Evolutionary conservation across 2,329 filamentous ascomycete species (phyloP).

Genomic region (Aspergillus sp.): DNA sequence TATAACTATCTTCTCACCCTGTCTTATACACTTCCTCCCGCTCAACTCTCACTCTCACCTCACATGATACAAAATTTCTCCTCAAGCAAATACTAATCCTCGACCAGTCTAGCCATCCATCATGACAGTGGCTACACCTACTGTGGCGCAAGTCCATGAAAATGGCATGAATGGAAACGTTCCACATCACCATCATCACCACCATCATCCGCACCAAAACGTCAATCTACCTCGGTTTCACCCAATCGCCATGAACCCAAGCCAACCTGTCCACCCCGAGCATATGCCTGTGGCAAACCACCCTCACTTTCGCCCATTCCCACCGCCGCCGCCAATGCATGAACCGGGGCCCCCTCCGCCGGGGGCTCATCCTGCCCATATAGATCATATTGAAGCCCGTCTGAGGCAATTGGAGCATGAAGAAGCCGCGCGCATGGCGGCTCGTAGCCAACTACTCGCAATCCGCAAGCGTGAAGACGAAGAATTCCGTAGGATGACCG

Average conservation of each 20-base stretch:
- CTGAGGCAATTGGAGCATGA: slow-evolving; percentile 41
- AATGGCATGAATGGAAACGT: slow-evolving; percentile 28
- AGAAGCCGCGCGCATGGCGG: slow-evolving; percentile 38
- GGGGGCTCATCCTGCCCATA: slow-evolving; percentile 23
- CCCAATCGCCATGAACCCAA: slow-evolving; percentile 42
- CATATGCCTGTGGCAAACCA: slow-evolving; percentile 30
- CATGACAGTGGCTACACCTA: slow-evolving; percentile 38
- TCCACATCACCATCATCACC: slow-evolving; percentile 22
- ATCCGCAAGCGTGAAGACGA: slow-evolving; percentile 42
- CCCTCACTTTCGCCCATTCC: slow-evolving; percentile 32
- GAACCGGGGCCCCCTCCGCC: slow-evolving; percentile 25
- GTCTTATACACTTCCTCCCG: slow-evolving; percentile 1
- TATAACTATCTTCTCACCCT: neutral
- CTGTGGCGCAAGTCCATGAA: slow-evolving; percentile 35
- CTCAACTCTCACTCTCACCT: neutral
- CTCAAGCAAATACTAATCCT: neutral
- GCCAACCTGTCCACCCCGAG: slow-evolving; percentile 32
- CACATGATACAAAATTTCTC: neutral
- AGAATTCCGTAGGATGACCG: slow-evolving; percentile 40
- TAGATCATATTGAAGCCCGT: slow-evolving; percentile 40
- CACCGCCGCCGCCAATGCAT: slow-evolving; percentile 28
- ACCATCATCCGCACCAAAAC: slow-evolving; percentile 7
- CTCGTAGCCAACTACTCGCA: slow-evolving; percentile 36
- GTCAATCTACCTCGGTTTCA: slow-evolving; percentile 38
- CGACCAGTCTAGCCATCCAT: slow-evolving; percentile 11